phyloP scores from a whole-genome alignment of 805 yeast species.

The Lachancea sp. region DNA sequence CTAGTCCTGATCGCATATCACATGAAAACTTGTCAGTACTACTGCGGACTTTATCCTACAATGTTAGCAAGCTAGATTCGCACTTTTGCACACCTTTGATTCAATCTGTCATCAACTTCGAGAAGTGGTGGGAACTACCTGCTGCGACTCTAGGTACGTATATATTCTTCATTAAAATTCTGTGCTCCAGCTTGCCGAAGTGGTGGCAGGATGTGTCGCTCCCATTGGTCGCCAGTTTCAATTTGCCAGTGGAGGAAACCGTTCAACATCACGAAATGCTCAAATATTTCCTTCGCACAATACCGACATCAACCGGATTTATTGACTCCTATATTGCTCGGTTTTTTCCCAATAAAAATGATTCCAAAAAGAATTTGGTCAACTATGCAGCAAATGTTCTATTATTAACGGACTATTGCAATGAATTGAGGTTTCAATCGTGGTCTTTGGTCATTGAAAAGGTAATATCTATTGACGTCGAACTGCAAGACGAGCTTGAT shows the following conservation, averaged over 20 bases:
- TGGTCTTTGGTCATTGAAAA: slow-evolving; percentile 81
- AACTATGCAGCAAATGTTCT: slow-evolving; percentile 65
- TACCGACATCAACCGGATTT: slow-evolving; percentile 73
- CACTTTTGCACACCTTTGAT: slow-evolving; percentile 48
- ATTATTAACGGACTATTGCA: slow-evolving; percentile 56
- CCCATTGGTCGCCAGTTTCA: slow-evolving; percentile 60
- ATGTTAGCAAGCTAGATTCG: slow-evolving; percentile 59
- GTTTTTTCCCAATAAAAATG: slow-evolving; percentile 76
- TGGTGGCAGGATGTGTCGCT: slow-evolving; percentile 83
- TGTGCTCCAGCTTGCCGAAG: slow-evolving; percentile 80
- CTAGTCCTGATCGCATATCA: slow-evolving; percentile 50
- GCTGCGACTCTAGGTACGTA: slow-evolving; percentile 45
- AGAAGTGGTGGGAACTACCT: slow-evolving; percentile 52
- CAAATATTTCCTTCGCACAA: slow-evolving; percentile 55
- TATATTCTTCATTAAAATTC: slow-evolving; percentile 64
- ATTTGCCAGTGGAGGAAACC: slow-evolving; percentile 28
- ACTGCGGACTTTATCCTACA: slow-evolving; percentile 52
- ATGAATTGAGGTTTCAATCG: slow-evolving; percentile 62
- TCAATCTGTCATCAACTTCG: slow-evolving; percentile 52
- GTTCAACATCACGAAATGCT: slow-evolving; percentile 60
- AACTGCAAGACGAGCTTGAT: slow-evolving; percentile 80
- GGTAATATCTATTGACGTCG: slow-evolving; percentile 84
- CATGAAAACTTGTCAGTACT: slow-evolving; percentile 47
- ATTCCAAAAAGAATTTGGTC: slow-evolving; percentile 45
- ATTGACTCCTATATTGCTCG: slow-evolving; percentile 52